phyloP scores from a whole-genome alignment of 2,329 filamentous ascomycete species.

The Fusarium miscanthi region DNA sequence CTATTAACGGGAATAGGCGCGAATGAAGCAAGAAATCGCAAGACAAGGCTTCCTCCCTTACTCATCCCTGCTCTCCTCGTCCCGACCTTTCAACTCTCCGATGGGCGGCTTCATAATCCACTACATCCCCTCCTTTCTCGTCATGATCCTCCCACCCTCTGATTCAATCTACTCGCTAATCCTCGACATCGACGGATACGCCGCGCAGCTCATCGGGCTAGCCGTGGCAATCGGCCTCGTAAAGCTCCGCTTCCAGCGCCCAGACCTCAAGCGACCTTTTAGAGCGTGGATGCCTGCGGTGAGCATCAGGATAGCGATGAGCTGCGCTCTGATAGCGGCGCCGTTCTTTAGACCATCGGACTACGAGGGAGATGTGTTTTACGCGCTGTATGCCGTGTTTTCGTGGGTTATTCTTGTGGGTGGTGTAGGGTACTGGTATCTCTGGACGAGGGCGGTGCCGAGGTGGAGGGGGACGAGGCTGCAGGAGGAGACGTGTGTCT shows the following conservation, averaged over 20 bases:
- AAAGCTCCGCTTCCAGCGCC: slow-evolving; percentile 68
- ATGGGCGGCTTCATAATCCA: slow-evolving; percentile 75
- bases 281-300: slow-evolving; percentile 72
- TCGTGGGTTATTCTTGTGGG: slow-evolving; percentile 63
- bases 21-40: slow-evolving; percentile 78
- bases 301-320: slow-evolving; percentile 64
- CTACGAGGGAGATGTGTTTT: slow-evolving; percentile 58
- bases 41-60: slow-evolving; percentile 77
- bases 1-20: slow-evolving; percentile 58
- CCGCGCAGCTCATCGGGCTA: slow-evolving; percentile 69
- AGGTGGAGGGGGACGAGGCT: slow-evolving; percentile 68
- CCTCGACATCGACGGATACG: slow-evolving; percentile 76
- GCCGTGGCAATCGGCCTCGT: slow-evolving; percentile 68
- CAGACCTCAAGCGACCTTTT: slow-evolving; percentile 71
- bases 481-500: slow-evolving; percentile 68
- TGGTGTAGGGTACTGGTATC: slow-evolving; percentile 74
- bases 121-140: slow-evolving; percentile 74
- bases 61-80: slow-evolving; percentile 69
- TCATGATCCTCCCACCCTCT: slow-evolving; percentile 73
- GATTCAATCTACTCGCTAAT: slow-evolving; percentile 78
- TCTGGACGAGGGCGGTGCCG: slow-evolving; percentile 72
- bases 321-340: slow-evolving; percentile 65
- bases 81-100: slow-evolving; percentile 73
- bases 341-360: slow-evolving; percentile 71
- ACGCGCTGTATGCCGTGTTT: slow-evolving; percentile 65